These are phyloP conservation scores for Saccharomycopsis lassenensis DNA, from an alignment of 805 yeast species.

Conservation along the genomic window DNA sequence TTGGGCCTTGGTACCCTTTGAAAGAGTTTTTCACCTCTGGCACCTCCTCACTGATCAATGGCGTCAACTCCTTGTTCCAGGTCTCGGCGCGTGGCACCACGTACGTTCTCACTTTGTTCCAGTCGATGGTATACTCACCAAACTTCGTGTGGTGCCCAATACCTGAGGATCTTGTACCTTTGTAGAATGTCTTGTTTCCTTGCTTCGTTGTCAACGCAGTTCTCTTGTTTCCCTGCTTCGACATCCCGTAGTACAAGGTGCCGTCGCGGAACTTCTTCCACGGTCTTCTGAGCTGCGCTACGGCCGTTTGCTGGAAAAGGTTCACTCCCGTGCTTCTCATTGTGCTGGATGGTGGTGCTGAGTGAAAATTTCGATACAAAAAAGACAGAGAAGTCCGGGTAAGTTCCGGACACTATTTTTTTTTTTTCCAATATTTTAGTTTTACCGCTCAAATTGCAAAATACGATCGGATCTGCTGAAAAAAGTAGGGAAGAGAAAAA, in stretches of 20 bases:
- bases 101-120: slow-evolving; percentile 82
- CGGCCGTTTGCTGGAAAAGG: slow-evolving; percentile 36
- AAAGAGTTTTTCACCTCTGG: slow-evolving; percentile 61
- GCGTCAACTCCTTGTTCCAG: slow-evolving; percentile 41
- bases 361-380: too few relatives aligned
- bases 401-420: too few relatives aligned
- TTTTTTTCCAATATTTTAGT: too few relatives aligned
- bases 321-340: slow-evolving; percentile 43
- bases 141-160: slow-evolving; percentile 67
- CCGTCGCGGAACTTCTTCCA: slow-evolving; percentile 85
- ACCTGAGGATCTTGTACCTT: slow-evolving; percentile 95
- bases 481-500: too few relatives aligned
- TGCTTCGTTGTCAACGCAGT: slow-evolving; percentile 79
- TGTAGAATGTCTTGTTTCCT: slow-evolving; percentile 89
- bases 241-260: slow-evolving; percentile 67
- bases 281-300: slow-evolving; percentile 57
- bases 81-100: slow-evolving; percentile 50
- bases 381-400: too few relatives aligned
- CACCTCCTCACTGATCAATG: slow-evolving; percentile 65
- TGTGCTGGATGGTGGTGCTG: too few relatives aligned
- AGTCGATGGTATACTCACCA: slow-evolving; percentile 70
- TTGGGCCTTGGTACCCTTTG: slow-evolving; percentile 63
- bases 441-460: too few relatives aligned
- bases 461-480: too few relatives aligned
- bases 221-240: slow-evolving; percentile 76